Evolutionary conservation across 2,329 filamentous ascomycete species (phyloP).

Genomic region (Cordyceps militaris): DNA sequence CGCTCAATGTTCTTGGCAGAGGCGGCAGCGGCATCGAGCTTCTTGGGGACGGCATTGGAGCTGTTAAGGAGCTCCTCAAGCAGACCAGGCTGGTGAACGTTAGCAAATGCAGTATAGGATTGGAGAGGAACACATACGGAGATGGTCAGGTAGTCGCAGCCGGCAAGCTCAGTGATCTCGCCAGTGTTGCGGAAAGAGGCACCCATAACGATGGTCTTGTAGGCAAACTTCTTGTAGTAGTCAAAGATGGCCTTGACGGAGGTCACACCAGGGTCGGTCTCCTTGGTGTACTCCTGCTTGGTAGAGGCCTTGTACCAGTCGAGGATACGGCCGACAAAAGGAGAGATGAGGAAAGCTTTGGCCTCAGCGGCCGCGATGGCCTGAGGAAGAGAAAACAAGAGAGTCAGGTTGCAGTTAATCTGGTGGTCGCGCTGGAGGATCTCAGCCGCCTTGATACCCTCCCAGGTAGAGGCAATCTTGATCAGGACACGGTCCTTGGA

Average conservation of each 20-base stretch:
- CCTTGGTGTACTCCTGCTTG: slow-evolving; percentile 86
- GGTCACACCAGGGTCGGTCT: slow-evolving; percentile 93
- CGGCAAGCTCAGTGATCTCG: slow-evolving; percentile 96
- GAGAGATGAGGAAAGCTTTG: slow-evolving; percentile 93
- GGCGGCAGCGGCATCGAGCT: slow-evolving; percentile 70
- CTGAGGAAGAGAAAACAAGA: slow-evolving; percentile 95
- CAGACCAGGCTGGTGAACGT: slow-evolving; percentile 65
- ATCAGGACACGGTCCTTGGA: slow-evolving; percentile 92
- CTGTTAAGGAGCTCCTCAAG: slow-evolving; percentile 93
- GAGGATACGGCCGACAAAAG: slow-evolving; percentile 97
- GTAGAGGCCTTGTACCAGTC: slow-evolving; percentile 98
- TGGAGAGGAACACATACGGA: slow-evolving; percentile 52
- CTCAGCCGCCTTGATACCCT: slow-evolving; percentile 98
- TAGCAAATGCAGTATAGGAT: slow-evolving; percentile 14
- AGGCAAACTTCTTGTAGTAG: slow-evolving; percentile 99
- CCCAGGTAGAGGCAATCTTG: slow-evolving; percentile 99
- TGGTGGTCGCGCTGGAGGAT: slow-evolving; percentile 93
- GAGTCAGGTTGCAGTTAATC: slow-evolving; percentile 97
- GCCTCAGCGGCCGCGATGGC: slow-evolving; percentile 95
- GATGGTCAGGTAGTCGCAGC: slow-evolving; percentile 98
- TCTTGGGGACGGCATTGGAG: slow-evolving; percentile 74
- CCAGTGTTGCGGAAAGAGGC: slow-evolving; percentile 94
- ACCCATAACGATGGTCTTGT: slow-evolving; percentile 99
- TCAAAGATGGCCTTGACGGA: slow-evolving; percentile 93
- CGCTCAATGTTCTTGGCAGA: slow-evolving; percentile 68